Evolutionary conservation across 169 alveolate genomes (phyloP), one percentile per base, ranked within the genome.

Genomic region (Eimeria maxima): DNA sequence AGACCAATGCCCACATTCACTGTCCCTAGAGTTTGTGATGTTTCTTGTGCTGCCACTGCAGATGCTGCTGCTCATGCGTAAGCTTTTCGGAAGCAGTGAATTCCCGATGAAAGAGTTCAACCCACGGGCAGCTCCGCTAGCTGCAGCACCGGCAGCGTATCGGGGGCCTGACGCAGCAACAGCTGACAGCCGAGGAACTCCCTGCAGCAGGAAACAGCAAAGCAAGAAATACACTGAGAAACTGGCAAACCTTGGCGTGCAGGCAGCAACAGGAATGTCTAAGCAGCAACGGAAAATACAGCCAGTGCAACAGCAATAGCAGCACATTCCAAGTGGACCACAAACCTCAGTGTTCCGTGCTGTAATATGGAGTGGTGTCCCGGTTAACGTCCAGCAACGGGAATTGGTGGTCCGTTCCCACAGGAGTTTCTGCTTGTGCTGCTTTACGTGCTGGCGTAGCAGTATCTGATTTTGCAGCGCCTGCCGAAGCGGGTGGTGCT

Each of bases 401-500:
- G 33, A 18, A 24, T 42, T 86, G 69, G 73, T 45, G 45, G 22
- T 24, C 69, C 33, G 29, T 20, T 50, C 29, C 73, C 63, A 73
- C 87, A 76, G 65, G 16, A 44, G 29, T 7, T 47, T 76, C 24
- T 81, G 42, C 27, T n/a, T n/a, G 18, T 81, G 90, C 22, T 44
- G 65, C 71, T 24, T n/a, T 50, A 53, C 73, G 29, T 29, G 74
- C 90, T 81, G 90, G 33, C 69, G 71, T 73, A 50, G 90, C 73
- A 81, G 90, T 71, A 42, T 22, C 63, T 44, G 87, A 42, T 8
- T 18, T 20, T 60, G 20, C 27, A 60, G 18, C 20, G 69, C 42
- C 60, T 84, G 74, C 76, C 47, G 93, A 63, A 83, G 91, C 47
- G 47, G 83, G 8, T 57, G 93, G 60, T 88, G 86, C 86, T 44